Base-by-base conservation (phyloP, 768 basidiomycete genomes). In the Boletus speciosus region DNA sequence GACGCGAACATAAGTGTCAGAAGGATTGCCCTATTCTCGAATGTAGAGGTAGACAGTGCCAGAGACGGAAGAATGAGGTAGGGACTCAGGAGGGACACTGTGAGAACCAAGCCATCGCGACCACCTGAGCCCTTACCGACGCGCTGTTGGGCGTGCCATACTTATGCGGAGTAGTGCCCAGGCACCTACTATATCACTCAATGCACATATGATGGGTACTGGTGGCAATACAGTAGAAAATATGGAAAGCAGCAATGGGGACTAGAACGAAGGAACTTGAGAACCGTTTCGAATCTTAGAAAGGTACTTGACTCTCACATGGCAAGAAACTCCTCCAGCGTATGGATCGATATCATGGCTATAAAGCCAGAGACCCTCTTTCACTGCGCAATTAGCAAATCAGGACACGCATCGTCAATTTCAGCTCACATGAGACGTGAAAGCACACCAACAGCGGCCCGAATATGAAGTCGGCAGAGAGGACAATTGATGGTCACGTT, bases 301-400 rank as follows among this genome's bases (percentile, higher is more conserved):
- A 47, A 35, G n/a, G 44, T 12, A 34, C 35, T 35, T 37, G 11
- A 11, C 8, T 59, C 88, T 56, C 71, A 95, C 94, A 70, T 96
- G 93, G 64, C 86, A 81, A 66, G 96, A 92, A 10, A 84, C 73
- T 6, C 91, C 90, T 38, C 93, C 94, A 52, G 86, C 80, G 61
- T 97, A 98, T 31, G 94, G 94, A 66, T 94, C 83, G 23, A 91
- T 74, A n/a, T 82, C 84, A 71, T 88, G 75, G 39, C 78, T 74
- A 57, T 85, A 86, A 15, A 98, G 79, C 71, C 86, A 93, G 5
- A 96, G 78, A 16, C 94, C 95, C 71, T 98, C 96, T 66, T 85
- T 83, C 54, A 98, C 96, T 98, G 57, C 40, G 46, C 48, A 19
- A 45, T 36, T 21, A 8, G 39, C 11, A 15, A 21, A 41, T 52